phyloP scores from a whole-genome alignment of 345 rosid species.

The Eucalyptus lansdowneana region DNA sequence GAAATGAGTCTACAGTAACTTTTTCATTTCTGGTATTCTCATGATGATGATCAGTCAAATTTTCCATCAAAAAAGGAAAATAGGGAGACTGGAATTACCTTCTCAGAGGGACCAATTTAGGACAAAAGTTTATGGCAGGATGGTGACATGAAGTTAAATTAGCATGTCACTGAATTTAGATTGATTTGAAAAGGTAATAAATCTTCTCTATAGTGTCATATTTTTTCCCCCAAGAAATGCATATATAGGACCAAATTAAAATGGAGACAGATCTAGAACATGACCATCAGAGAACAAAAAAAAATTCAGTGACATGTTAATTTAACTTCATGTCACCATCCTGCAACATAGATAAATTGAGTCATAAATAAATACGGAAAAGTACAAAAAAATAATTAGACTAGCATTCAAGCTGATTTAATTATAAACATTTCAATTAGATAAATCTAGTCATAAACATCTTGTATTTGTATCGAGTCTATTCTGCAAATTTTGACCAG shows the following conservation, averaged over 20 bases:
- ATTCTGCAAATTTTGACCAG: too few relatives aligned
- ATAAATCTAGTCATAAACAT: neutral
- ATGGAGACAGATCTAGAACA: neutral
- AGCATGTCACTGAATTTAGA: neutral
- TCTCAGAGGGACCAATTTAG: neutral
- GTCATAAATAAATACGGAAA: neutral
- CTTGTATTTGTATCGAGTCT: too few relatives aligned
- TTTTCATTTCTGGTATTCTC: neutral
- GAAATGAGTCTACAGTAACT: neutral
- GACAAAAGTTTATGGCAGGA: neutral
- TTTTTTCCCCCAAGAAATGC: neutral
- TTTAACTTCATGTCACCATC: neutral
- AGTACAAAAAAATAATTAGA: too few relatives aligned
- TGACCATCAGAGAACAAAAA: neutral
- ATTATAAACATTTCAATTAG: too few relatives aligned
- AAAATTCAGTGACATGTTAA: neutral
- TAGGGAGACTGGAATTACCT: neutral
- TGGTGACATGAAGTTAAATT: neutral
- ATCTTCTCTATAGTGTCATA: neutral
- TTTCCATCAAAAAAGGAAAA: neutral
- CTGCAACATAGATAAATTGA: neutral
- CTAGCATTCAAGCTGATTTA: neutral
- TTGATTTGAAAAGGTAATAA: neutral
- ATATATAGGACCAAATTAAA: neutral
- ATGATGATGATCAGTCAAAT: neutral